These are phyloP conservation scores for Sclerotiophoma versabilis DNA, from an alignment of 2,329 filamentous ascomycete species.

Conservation along the genomic window DNA sequence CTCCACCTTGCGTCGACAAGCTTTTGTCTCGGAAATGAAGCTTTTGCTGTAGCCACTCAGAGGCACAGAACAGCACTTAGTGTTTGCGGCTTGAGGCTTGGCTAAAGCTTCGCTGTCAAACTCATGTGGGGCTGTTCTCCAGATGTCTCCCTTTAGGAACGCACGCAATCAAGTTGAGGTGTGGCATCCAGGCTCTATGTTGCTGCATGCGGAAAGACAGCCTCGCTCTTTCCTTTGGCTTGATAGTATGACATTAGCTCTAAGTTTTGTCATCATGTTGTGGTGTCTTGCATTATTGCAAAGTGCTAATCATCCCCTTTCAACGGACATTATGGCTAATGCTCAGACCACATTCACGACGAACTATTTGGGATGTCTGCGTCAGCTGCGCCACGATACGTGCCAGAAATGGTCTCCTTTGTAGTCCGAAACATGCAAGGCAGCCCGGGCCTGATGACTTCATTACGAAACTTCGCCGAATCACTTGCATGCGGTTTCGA, in stretches of 20 bases:
- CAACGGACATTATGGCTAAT: background rate
- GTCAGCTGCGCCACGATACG: conserved; percentile 3
- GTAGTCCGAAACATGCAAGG: background rate
- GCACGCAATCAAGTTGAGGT: background rate
- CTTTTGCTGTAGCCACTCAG: conserved; percentile 1
- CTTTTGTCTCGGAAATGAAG: conserved; percentile 11
- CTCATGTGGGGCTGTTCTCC: background rate
- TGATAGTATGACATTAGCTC: too few species aligned
- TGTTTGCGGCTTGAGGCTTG: conserved; percentile 6
- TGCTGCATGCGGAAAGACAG: too few species aligned
- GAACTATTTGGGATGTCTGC: background rate
- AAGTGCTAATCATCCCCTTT: background rate
- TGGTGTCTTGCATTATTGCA: too few species aligned
- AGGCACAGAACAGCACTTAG: background rate
- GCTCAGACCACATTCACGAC: background rate
- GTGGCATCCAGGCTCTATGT: too few species aligned
- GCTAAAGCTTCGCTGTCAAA: conserved; percentile 11
- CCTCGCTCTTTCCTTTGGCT: too few species aligned
- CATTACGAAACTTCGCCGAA: background rate
- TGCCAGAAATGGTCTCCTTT: background rate
- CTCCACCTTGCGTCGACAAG: conserved; percentile 14
- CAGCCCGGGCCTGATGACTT: background rate
- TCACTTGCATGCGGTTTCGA: background rate
- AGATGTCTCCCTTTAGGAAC: background rate
- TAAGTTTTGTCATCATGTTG: too few species aligned